These are phyloP conservation scores for Trametes polyzona DNA, from an alignment of 1,284 basidiomycete species.

Conservation along the genomic window DNA sequence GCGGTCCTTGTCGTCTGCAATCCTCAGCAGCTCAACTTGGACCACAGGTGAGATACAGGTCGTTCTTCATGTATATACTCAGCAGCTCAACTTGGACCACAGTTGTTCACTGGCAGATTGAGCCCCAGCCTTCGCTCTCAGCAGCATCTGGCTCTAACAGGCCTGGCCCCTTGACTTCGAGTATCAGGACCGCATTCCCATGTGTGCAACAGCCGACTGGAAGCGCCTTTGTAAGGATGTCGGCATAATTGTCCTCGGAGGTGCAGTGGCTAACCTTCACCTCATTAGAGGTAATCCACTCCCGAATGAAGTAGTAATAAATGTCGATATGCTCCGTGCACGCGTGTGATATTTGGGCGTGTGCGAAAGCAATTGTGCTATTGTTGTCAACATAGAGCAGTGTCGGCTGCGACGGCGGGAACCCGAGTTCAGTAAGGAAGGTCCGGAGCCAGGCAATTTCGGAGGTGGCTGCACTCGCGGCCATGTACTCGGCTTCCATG, in stretches of 20 bases:
- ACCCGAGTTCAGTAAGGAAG: conserved; percentile 21
- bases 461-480: conserved; percentile 13
- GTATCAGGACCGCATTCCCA: too few relatives aligned
- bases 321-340: conserved; percentile 49
- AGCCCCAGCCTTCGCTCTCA: too few relatives aligned
- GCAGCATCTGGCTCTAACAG: too few relatives aligned
- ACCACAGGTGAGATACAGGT: too few relatives aligned
- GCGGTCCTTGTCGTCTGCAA: too few relatives aligned
- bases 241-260: conserved; percentile 32
- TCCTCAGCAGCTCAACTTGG: too few relatives aligned
- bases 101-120: too few relatives aligned
- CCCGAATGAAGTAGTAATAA: conserved; percentile 40
- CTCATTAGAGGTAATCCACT: conserved; percentile 28
- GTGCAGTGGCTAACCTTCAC: conserved; percentile 30
- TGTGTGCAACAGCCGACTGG: too few relatives aligned
- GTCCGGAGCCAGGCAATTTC: conserved; percentile 25
- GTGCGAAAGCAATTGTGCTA: background rate
- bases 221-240: conserved; percentile 37
- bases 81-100: too few relatives aligned
- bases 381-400: conserved; percentile 1
- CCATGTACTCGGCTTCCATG: conserved; percentile 38
- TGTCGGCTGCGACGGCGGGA: background rate
- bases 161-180: too few relatives aligned
- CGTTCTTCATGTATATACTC: too few relatives aligned
- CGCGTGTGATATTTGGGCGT: conserved; percentile 22